Conservation (phyloP, 2,329 filamentous ascomycete species). For the Furcasterigmium sp. region DNA sequence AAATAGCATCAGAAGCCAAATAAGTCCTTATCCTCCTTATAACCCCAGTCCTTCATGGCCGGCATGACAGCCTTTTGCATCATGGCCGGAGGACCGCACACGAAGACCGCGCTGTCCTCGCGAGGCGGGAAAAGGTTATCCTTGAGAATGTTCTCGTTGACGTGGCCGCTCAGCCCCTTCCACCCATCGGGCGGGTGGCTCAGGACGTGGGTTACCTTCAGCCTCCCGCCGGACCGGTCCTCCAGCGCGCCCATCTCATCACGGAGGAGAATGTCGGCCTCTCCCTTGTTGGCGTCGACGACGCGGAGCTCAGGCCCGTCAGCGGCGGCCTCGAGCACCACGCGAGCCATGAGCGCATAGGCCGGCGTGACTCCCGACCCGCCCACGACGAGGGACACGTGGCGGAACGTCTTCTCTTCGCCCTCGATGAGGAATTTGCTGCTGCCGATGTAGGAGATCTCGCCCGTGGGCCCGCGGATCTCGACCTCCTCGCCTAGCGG, state of each 20-base stretch:
- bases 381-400: slow-evolving; percentile 42
- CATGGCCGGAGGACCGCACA: slow-evolving; percentile 45
- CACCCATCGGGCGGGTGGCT: slow-evolving; percentile 36
- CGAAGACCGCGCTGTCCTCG: slow-evolving; percentile 33
- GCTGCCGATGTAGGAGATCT: slow-evolving; percentile 41
- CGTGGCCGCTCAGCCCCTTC: slow-evolving; percentile 38
- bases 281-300: slow-evolving; percentile 41
- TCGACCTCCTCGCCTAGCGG: slow-evolving; percentile 42
- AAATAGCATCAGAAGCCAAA: slow-evolving; percentile 43
- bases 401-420: slow-evolving; percentile 32
- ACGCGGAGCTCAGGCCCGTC: slow-evolving; percentile 33
- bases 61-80: slow-evolving; percentile 46
- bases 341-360: slow-evolving; percentile 41
- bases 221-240: slow-evolving; percentile 26
- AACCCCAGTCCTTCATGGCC: slow-evolving; percentile 38
- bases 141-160: slow-evolving; percentile 33
- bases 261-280: slow-evolving; percentile 39
- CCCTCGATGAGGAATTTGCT: slow-evolving; percentile 39
- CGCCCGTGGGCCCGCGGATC: slow-evolving; percentile 44
- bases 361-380: slow-evolving; percentile 47
- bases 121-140: slow-evolving; percentile 33
- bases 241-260: slow-evolving; percentile 35
- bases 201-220: slow-evolving; percentile 41
- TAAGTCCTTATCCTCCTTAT: slow-evolving; percentile 35
- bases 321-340: slow-evolving; percentile 21